Evolutionary conservation across 371 early-diverging fungal genomes (phyloP).

Genomic region (Mucor lusitanicus): DNA sequence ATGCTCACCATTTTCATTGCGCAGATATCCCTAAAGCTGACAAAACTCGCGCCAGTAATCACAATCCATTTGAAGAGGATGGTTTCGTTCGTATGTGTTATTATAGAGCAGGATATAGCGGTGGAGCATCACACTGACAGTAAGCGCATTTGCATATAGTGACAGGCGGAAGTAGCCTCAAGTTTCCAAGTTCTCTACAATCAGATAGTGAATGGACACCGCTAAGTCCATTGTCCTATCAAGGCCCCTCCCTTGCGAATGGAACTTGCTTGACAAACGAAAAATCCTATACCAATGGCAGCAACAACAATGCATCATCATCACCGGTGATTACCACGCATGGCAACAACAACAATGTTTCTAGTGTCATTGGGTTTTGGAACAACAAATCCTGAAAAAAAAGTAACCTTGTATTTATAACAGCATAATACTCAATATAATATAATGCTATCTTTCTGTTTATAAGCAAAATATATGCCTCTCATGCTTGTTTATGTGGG

Average conservation of each 20-base stretch:
- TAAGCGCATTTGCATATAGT: neutral
- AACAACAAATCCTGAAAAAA: slow-evolving; percentile 16
- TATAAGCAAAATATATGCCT: neutral
- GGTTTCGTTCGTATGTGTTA: slow-evolving; percentile 6
- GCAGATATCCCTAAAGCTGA: slow-evolving; percentile 33
- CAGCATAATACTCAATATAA: too few relatives aligned
- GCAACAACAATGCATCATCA: neutral
- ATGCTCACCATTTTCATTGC: neutral
- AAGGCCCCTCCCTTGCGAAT: slow-evolving; percentile 3
- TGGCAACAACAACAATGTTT: slow-evolving; percentile 14
- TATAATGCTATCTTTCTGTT: too few relatives aligned
- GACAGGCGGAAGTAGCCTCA: slow-evolving; percentile 6
- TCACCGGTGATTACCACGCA: neutral
- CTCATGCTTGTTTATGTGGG: too few relatives aligned
- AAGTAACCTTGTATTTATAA: slow-evolving; percentile 2
- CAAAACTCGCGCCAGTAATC: slow-evolving; percentile 17
- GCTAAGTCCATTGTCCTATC: slow-evolving; percentile 19
- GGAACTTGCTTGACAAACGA: slow-evolving; percentile 6
- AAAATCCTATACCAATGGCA: slow-evolving; percentile 5
- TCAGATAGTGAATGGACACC: slow-evolving; percentile 25
- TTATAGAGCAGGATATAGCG: neutral
- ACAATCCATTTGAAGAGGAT: slow-evolving; percentile 39
- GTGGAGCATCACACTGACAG: neutral
- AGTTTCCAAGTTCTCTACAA: slow-evolving; percentile 19
- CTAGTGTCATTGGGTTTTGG: slow-evolving; percentile 33